Base-by-base conservation (phyloP, 306 rosid genomes). In the Trifolium subterraneum region DNA sequence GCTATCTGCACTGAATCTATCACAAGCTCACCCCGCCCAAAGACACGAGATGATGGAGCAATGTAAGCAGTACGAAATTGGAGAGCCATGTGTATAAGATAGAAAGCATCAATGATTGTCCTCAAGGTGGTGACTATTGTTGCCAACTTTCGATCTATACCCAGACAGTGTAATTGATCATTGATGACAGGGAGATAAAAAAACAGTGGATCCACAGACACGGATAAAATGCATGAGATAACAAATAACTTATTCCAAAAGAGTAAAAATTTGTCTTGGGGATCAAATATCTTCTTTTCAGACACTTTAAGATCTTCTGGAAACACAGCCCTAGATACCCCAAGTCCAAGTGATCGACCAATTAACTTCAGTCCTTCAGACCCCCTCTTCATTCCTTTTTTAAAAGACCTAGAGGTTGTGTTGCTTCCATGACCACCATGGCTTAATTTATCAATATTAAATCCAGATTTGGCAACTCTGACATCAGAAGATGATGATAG, bases 21-120 rank as follows among this genome's bases (percentile, higher is more conserved):
- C 85, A 94, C 97, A 84, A 94, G 96, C 87, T 94, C 98, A 79
- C 98, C 98, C 74, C 97, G 86, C 80, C 97, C 98, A 82, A 94
- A 94, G 78, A 94, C 98, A 87, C 96, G 93, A 78, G 98, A 94
- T 61, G 98, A 94, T 68, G 98, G 98, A 78, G 98, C 98, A 75
- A 94, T 91, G 80, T 91, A 91, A 47, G 96, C 97, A 33, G 97
- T 94, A 68, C 97, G 96, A 66, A 94, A 94, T 76, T 90, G 99
- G 81, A 94, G 93, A 71, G 95, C 99, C 96, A 94, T 94, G 89
- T 86, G 95, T 75, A 90, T 59, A 68, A 94, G 95, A 84, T 88
- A 91, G 85, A 94, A 94, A 68, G 83, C 87, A 83, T 94, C 99
- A 38, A 94, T 74, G 64, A 90, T 61, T 59, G 97, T 87, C 80